Conservation (phyloP, 2,329 filamentous ascomycete genomes). For the Ophiostoma ips region DNA sequence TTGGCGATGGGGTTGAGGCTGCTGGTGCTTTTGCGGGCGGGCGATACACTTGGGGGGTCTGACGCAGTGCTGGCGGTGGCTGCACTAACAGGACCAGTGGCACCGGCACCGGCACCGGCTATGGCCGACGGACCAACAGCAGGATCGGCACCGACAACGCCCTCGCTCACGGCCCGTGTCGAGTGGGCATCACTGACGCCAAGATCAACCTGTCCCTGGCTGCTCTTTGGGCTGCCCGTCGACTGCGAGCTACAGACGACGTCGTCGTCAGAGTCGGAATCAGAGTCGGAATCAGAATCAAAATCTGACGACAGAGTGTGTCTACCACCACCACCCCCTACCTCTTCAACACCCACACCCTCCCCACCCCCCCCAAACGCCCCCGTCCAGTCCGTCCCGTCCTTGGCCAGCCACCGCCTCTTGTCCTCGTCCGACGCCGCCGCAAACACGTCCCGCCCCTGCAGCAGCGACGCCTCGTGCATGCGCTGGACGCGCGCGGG, state of each 20-base stretch:
- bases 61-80: constrained; percentile 13
- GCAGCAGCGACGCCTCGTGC: constrained; percentile 66
- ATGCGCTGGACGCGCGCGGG: constrained; percentile 58
- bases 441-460: constrained; percentile 69
- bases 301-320: background rate
- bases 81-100: background rate
- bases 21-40: constrained; percentile 20
- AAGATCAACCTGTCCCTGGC: background rate
- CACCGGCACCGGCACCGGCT: too few relatives aligned
- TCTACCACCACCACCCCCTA: too few relatives aligned
- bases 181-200: background rate
- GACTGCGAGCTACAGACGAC: too few relatives aligned
- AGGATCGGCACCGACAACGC: background rate
- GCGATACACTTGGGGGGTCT: constrained; percentile 8
- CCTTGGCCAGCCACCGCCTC: constrained; percentile 61
- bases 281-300: too few relatives aligned
- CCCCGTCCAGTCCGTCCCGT: constrained; percentile 75
- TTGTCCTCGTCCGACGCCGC: constrained; percentile 58
- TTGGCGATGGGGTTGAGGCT: constrained; percentile 38
- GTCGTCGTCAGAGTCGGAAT: background rate
- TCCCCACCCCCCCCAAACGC: constrained; percentile 52
- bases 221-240: background rate
- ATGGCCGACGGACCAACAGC: background rate
- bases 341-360: constrained; percentile 12
- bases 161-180: background rate